phyloP scores from a whole-genome alignment of 257 asterid species.

The Solanum piurae region DNA sequence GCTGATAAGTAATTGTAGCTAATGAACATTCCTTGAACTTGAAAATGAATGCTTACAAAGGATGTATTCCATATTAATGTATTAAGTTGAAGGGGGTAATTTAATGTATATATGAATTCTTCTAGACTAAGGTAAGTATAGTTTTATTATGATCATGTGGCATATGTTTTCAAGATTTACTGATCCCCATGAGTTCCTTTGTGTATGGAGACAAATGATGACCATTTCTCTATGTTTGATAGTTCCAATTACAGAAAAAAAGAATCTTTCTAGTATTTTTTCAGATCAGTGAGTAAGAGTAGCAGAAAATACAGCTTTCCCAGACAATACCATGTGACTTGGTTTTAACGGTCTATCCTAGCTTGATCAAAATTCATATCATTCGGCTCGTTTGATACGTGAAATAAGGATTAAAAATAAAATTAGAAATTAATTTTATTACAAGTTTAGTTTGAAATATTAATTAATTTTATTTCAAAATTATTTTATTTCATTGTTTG shows the following conservation, averaged over 20 bases:
- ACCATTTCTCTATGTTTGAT: conserved; percentile 1
- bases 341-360: neutral
- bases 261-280: conserved; percentile 3
- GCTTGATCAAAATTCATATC: neutral
- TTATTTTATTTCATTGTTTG: neutral
- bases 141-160: neutral
- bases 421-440: neutral
- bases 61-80: neutral
- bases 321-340: conserved; percentile 15
- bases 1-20: neutral
- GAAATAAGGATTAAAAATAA: too few relatives aligned
- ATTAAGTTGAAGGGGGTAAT: neutral
- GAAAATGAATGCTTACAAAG: neutral
- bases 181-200: conserved; percentile 14
- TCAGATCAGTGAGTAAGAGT: neutral
- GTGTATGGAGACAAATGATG: conserved; percentile 1
- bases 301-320: conserved; percentile 12
- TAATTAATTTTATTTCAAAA: neutral
- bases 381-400: neutral
- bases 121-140: neutral
- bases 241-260: conserved; percentile 11
- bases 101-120: neutral
- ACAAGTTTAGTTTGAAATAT: too few relatives aligned
- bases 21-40: neutral
- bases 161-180: neutral